A percentile compares a stretch with the other conserved stretches of the same genome.
Evolutionary conservation across 352 stramenopile species (phyloP).

Genomic region (Globisporangium spinosum): DNA sequence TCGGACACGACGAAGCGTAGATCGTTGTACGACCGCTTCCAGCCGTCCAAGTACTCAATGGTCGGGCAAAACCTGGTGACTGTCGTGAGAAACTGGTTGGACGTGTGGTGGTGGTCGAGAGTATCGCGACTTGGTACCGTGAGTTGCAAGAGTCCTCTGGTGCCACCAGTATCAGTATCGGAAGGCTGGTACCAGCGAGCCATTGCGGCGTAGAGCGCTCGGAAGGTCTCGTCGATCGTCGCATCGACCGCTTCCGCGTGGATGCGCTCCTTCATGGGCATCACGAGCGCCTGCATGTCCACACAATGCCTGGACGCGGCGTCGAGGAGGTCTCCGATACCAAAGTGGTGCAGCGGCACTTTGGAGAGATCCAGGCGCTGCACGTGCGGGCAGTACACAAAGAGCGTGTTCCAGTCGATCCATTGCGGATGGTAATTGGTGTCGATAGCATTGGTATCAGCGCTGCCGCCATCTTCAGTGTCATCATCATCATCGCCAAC

Average conservation of each 20-base stretch:
- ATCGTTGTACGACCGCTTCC: conserved; percentile 54
- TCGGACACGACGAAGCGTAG: conserved; percentile 32
- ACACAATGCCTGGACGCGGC: conserved; percentile 27
- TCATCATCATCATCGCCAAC: not conserved
- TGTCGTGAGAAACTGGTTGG: conserved; percentile 26
- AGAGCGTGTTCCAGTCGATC: conserved; percentile 38
- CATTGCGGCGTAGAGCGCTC: conserved; percentile 30
- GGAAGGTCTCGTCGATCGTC: conserved; percentile 39
- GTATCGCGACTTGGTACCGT: conserved; percentile 11
- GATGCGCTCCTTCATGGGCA: conserved; percentile 30
- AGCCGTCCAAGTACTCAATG: conserved; percentile 64
- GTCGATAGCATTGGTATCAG: not conserved
- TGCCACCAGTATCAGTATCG: not conserved
- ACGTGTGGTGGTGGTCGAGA: conserved; percentile 23
- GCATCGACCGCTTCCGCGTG: conserved; percentile 32
- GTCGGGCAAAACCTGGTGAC: conserved; percentile 37
- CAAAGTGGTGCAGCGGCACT: conserved; percentile 39
- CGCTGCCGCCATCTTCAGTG: not conserved
- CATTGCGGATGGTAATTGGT: conserved; percentile 23
- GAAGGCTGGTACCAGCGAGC: not conserved
- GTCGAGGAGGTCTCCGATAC: conserved; percentile 36
- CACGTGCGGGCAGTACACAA: conserved; percentile 34
- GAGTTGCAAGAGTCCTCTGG: conserved; percentile 6
- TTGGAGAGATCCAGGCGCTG: conserved; percentile 37
- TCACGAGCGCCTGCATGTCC: conserved; percentile 33